Evolutionary conservation across 2,329 filamentous ascomycete genomes (phyloP).

Genomic region (Stylonectria norvegica): DNA sequence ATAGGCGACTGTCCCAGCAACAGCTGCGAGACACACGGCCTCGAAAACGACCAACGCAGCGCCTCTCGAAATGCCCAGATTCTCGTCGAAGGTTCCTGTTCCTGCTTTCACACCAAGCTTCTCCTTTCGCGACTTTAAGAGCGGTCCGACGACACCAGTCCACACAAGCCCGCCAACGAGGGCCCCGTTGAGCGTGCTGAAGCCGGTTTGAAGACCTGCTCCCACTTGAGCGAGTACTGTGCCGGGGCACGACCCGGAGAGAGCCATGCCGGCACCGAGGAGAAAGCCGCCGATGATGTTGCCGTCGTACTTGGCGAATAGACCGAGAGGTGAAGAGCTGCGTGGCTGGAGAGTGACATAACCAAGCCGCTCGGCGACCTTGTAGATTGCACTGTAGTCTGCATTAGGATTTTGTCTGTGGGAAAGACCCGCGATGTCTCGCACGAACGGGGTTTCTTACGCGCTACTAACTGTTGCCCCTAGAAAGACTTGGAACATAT

Average conservation of each 20-base stretch:
- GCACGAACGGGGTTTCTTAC: conserved; percentile 42
- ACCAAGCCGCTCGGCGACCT: conserved; percentile 41
- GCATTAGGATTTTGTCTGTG: conserved; percentile 1
- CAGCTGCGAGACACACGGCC: conserved; percentile 35
- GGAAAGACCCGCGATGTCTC: no score
- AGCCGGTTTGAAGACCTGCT: conserved; percentile 48
- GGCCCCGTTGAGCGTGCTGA: conserved; percentile 52
- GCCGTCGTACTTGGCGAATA: conserved; percentile 57
- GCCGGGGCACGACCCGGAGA: conserved; percentile 63
- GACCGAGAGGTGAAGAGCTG: conserved; percentile 47
- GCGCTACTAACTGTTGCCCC: conserved; percentile 59
- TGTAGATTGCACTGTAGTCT: conserved; percentile 40
- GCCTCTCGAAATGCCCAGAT: conserved; percentile 38
- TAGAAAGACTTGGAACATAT: conserved; percentile 64
- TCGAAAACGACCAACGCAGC: conserved; percentile 43
- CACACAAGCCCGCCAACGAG: conserved; percentile 54
- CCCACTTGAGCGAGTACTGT: conserved; percentile 61
- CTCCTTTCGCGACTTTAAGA: conserved; percentile 29
- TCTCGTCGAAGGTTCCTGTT: conserved; percentile 36
- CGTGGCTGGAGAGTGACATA: conserved; percentile 46
- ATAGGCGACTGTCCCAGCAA: conserved; percentile 37
- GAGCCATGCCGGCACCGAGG: conserved; percentile 63
- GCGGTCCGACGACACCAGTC: conserved; percentile 41
- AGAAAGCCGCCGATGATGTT: conserved; percentile 62
- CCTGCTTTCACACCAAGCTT: conserved; percentile 24